phyloP scores from a whole-genome alignment of 208 protist genomes.

The Vickermania spadyakhi region DNA sequence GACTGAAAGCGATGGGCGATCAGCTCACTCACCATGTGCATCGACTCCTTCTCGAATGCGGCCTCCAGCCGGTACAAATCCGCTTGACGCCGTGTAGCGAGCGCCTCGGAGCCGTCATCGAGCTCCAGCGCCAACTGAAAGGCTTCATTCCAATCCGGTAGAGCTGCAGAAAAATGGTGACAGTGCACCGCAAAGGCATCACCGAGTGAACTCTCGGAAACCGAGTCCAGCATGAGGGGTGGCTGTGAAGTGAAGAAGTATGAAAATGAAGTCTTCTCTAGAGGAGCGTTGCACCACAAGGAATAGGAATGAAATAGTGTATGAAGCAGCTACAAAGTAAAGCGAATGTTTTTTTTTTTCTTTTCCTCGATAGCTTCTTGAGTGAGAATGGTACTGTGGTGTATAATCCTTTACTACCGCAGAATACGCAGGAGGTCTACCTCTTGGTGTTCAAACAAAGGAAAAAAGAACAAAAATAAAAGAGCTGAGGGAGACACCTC shows the following conservation, averaged over 20 bases:
- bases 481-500: too few species aligned
- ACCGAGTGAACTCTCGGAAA: background rate
- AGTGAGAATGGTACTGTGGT: too few species aligned
- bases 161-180: conserved; percentile 1
- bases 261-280: too few species aligned
- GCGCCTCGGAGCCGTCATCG: conserved; percentile 39
- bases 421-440: too few species aligned
- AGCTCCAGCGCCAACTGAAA: conserved; percentile 69
- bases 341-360: too few species aligned
- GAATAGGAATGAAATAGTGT: conserved; percentile 1
- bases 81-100: conserved; percentile 26
- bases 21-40: conserved; percentile 19
- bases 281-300: background rate
- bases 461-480: too few species aligned
- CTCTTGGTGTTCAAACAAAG: too few species aligned
- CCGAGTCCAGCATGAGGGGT: background rate
- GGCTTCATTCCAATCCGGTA: conserved; percentile 58
- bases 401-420: too few species aligned
- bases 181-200: background rate
- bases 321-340: too few species aligned
- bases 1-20: conserved; percentile 18
- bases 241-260: background rate
- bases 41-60: conserved; percentile 31
- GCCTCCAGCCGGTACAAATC: conserved; percentile 29
- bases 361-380: too few species aligned